phyloP scores from a whole-genome alignment of 179 eudicot genomes.

The Spergularia azorica region DNA sequence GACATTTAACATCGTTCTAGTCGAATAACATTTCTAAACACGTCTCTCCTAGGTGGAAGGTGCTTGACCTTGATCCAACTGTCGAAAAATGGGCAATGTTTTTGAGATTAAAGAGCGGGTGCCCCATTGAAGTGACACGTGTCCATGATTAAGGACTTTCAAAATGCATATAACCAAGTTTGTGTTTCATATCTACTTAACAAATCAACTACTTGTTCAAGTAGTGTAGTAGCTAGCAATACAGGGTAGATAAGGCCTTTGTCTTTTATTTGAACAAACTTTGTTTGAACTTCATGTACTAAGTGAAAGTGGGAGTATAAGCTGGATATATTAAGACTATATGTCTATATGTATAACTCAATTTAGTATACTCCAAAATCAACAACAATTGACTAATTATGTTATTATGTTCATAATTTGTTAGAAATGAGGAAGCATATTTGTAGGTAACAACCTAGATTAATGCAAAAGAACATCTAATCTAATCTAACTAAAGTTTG shows the following conservation, averaged over 20 bases:
- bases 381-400: not conserved
- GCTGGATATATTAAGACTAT: too few species aligned
- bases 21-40: not conserved
- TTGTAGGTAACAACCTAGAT: not conserved
- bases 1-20: too few species aligned
- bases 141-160: not conserved
- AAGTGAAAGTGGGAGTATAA: too few species aligned
- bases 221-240: too few species aligned
- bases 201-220: too few species aligned
- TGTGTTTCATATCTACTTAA: too few species aligned
- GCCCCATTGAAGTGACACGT: slow-evolving; percentile 23
- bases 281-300: too few species aligned
- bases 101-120: slow-evolving; percentile 33
- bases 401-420: slow-evolving; percentile 15
- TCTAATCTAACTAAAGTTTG: too few species aligned
- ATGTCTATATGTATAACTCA: too few species aligned
- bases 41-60: slow-evolving; percentile 33
- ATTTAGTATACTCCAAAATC: not conserved
- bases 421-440: slow-evolving; percentile 18
- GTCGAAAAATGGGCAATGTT: slow-evolving; percentile 36
- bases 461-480: slow-evolving; percentile 4
- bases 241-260: too few species aligned
- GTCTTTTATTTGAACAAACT: too few species aligned
- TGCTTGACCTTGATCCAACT: slow-evolving; percentile 27
- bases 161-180: too few species aligned